Percentiles rank a stretch among this genome's conserved stretches.
These are phyloP conservation scores for Blastocystis sp. DNA, from an alignment of 352 stramenopile genomes.

Conservation along the genomic window DNA sequence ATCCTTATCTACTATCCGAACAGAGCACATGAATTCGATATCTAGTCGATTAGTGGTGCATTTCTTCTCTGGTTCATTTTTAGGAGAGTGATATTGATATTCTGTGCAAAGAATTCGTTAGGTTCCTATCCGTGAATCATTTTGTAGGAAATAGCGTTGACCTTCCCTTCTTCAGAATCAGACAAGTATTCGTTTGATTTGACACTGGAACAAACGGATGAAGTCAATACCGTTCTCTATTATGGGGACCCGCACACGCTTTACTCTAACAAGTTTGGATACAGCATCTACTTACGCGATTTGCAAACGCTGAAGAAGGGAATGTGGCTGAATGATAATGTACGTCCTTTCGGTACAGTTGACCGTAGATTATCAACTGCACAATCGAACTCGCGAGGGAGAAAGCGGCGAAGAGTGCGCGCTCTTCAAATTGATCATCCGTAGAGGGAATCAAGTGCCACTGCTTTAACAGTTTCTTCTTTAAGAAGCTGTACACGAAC, in stretches of 20 bases:
- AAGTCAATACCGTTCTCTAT: constrained; percentile 3
- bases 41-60: too few species aligned
- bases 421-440: background rate
- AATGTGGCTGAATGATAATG: constrained; percentile 61
- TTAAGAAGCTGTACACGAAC: constrained; percentile 76
- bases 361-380: constrained; percentile 55
- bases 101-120: background rate
- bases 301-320: constrained; percentile 6
- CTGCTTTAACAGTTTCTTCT: constrained; percentile 77
- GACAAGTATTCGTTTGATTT: background rate
- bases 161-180: background rate
- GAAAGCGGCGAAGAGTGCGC: background rate
- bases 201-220: background rate
- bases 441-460: constrained; percentile 48
- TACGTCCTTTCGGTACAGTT: background rate
- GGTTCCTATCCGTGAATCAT: background rate
- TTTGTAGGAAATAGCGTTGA: background rate
- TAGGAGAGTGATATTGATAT: background rate
- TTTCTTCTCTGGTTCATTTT: background rate
- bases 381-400: constrained; percentile 23
- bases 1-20: too few species aligned
- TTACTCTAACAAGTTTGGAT: constrained; percentile 59
- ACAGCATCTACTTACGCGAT: constrained; percentile 52
- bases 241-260: background rate
- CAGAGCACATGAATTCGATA: too few species aligned